Evolutionary conservation across 1,284 basidiomycete species (phyloP), one percentile per base, ranked within the genome.

Genomic region (Tausonia pullulans): DNA sequence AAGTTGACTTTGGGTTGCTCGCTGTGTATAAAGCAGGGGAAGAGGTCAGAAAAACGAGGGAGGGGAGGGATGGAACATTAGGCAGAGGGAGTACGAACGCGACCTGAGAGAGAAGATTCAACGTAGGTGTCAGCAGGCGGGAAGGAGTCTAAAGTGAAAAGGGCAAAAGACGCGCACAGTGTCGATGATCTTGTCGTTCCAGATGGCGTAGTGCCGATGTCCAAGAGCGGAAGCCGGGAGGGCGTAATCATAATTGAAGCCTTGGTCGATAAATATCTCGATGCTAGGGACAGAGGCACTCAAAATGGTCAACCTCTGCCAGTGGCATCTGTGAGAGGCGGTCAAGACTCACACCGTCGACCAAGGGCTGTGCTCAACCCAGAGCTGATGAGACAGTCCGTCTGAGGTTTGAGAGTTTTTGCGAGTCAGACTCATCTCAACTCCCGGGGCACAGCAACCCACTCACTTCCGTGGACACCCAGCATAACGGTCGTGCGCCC

Each of bases 361-460:
- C 44, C 72, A 66, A 3, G 76, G 76, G 3, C 75, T 76, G 0
- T 75, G 69, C 1, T 76, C 75, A 75, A 77, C 77, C 74, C 75
- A 77, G 7, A 78, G 65, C 27, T 77, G 70, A 69, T 78, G 77
- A 1, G 73, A 75, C 8, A 78, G 70, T n/a, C 76, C 76, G 63
- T 78, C 48, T 60, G 13, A 71, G 69, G 51, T 66, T 65, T 27
- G 50, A 68, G 62, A 11, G 60, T 69, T 13, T 70, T 70, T 11
- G 70, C 68, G 54, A 71, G 70, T 57, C 67, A 68, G 50, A 6
- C 2, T 13, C 3, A 7, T 13, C 58, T 49, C 14, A 11, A 13
- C 3, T 46, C 14, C 27, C 1, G 14, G n/a, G 2, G n/a, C 50
- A 16, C n/a, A 53, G 27, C 10, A 27, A 41, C 27, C 27, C 27